A percentile compares a stretch with the other conserved stretches of the same genome.
Evolutionary conservation across 1,284 basidiomycete genomes (phyloP).

Genomic region (Cryptococcus wingfieldii): DNA sequence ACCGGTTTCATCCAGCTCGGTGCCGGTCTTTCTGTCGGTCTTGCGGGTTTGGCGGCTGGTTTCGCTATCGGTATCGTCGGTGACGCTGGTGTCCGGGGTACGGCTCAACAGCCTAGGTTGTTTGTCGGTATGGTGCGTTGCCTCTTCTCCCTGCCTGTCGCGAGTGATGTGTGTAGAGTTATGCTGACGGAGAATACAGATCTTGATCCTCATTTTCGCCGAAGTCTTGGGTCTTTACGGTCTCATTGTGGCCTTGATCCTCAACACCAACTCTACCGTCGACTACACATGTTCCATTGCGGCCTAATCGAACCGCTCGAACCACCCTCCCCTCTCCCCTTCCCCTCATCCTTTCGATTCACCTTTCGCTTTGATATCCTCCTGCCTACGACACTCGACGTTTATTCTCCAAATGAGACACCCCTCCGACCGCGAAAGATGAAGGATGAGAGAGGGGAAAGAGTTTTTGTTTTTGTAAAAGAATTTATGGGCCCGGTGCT

Average conservation of each 20-base stretch:
- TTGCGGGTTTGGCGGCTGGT: slow-evolving; percentile 83
- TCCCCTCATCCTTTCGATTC: slow-evolving; percentile 1
- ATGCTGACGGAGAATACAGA: slow-evolving; percentile 48
- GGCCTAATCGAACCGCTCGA: neutral
- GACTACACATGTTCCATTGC: slow-evolving; percentile 21
- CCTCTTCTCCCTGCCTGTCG: neutral
- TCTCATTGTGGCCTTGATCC: slow-evolving; percentile 56
- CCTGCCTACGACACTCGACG: neutral
- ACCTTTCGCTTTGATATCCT: neutral
- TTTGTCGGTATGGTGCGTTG: slow-evolving; percentile 64
- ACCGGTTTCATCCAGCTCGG: slow-evolving; percentile 85
- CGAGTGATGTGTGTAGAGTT: no score
- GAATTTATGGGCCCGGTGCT: no score
- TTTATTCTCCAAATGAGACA: neutral
- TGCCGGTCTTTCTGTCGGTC: slow-evolving; percentile 79
- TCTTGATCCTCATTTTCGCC: slow-evolving; percentile 87
- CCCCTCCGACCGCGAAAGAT: neutral
- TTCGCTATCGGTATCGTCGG: slow-evolving; percentile 94
- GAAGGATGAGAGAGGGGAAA: no score
- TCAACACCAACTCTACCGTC: slow-evolving; percentile 52
- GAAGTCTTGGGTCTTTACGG: slow-evolving; percentile 72
- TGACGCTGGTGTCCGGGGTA: slow-evolving; percentile 87
- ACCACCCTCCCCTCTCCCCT: neutral
- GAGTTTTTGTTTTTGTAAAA: neutral
- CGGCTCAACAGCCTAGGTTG: slow-evolving; percentile 84